Evolutionary conservation across 305 asterid genomes (phyloP).

Genomic region (Rubia peregrina): DNA sequence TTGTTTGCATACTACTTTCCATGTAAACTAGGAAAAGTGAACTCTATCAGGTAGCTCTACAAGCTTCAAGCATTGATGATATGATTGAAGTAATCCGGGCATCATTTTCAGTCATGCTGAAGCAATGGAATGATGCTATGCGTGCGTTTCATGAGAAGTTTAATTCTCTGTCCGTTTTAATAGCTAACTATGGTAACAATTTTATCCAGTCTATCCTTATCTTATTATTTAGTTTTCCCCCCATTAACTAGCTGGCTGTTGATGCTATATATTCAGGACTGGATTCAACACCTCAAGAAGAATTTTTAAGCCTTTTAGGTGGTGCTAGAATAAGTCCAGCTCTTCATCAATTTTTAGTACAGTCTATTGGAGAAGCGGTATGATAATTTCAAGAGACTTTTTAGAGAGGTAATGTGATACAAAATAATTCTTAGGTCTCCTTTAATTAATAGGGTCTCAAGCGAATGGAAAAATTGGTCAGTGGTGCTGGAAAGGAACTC

Average conservation of each 20-base stretch:
- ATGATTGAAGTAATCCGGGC: conserved; percentile 63
- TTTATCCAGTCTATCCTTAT: background rate
- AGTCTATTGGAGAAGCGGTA: conserved; percentile 97
- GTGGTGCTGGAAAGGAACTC: conserved; percentile 89
- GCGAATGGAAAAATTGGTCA: conserved; percentile 69
- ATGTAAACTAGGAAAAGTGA: conserved; percentile 61
- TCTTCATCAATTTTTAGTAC: conserved; percentile 86
- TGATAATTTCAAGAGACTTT: conserved; percentile 18
- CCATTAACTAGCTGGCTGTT: conserved; percentile 5
- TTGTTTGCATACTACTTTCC: background rate
- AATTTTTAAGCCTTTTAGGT: conserved; percentile 79
- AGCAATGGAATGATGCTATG: conserved; percentile 93
- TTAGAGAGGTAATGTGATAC: conserved; percentile 9
- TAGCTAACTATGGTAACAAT: conserved; percentile 71
- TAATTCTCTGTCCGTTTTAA: conserved; percentile 60
- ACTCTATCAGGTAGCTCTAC: conserved; percentile 95
- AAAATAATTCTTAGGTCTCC: conserved; percentile 19
- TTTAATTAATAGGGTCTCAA: conserved; percentile 61
- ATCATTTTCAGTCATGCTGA: conserved; percentile 72
- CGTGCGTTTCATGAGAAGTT: conserved; percentile 68
- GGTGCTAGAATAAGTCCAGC: conserved; percentile 98
- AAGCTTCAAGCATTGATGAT: conserved; percentile 90
- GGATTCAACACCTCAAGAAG: conserved; percentile 87
- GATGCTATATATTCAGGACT: conserved; percentile 42
- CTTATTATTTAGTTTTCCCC: conserved; percentile 7